Percentiles rank a stretch among this genome's conserved stretches.
Evolutionary conservation across 805 yeast species (phyloP).

Genomic region (Saccharomyces kudriavzevii): DNA sequence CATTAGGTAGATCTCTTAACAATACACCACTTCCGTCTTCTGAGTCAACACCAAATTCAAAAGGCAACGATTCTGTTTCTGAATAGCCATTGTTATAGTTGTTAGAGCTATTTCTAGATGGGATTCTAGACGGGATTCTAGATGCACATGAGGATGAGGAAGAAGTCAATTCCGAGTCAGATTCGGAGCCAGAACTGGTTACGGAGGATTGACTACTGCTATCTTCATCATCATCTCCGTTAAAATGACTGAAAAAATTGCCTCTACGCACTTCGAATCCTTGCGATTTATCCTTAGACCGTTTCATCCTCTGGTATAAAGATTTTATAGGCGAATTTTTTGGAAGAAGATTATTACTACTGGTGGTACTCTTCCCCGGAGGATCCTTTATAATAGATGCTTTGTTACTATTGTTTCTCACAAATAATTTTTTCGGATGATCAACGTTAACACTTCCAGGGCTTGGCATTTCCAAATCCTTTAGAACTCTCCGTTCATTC

Average conservation of each 20-base stretch:
- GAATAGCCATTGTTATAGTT: slow-evolving; percentile 2
- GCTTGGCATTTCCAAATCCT: not conserved
- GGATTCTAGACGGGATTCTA: not conserved
- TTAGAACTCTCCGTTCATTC: not conserved
- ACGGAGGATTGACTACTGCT: slow-evolving; percentile 5
- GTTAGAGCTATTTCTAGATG: not conserved
- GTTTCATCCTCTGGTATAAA: not conserved
- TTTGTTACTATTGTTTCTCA: not conserved
- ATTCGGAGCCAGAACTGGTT: slow-evolving; percentile 5
- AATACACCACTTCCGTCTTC: slow-evolving; percentile 21
- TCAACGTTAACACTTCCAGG: not conserved
- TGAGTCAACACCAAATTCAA: slow-evolving; percentile 28
- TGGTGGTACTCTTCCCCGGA: not conserved
- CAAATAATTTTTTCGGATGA: no score
- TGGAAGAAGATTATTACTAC: not conserved
- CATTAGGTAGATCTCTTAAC: slow-evolving; percentile 13
- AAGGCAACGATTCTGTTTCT: slow-evolving; percentile 23
- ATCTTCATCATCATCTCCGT: slow-evolving; percentile 15
- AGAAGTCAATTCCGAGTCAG: slow-evolving; percentile 4
- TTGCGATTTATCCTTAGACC: not conserved
- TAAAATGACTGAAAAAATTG: slow-evolving; percentile 14
- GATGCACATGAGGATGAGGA: not conserved
- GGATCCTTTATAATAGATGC: not conserved
- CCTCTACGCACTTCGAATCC: slow-evolving; percentile 9
- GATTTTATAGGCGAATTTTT: slow-evolving; percentile 1